Evolutionary conservation across 768 basidiomycete species (phyloP).

Genomic region (Scleroderma bovista): DNA sequence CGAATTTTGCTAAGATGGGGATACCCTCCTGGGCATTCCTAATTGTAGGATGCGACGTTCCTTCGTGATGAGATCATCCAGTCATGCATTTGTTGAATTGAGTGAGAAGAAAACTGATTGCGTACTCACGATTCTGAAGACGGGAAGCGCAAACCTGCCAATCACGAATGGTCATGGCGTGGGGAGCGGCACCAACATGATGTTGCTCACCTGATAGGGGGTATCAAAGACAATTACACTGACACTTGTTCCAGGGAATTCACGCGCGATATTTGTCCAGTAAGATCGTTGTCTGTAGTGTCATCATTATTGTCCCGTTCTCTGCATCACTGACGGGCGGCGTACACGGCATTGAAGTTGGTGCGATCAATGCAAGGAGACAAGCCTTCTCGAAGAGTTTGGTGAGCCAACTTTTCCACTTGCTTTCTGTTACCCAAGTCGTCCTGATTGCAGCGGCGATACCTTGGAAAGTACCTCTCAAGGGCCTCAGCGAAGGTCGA

Average conservation of each 20-base stretch:
- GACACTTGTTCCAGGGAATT: constrained; percentile 55
- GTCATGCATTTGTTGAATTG: constrained; percentile 8
- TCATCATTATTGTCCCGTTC: not conserved
- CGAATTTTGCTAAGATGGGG: constrained; percentile 60
- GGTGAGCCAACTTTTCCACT: constrained; percentile 59
- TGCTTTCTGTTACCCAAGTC: constrained; percentile 61
- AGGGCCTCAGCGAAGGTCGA: constrained; percentile 73
- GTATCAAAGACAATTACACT: constrained; percentile 79
- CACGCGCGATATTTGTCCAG: constrained; percentile 70
- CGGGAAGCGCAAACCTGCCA: constrained; percentile 57
- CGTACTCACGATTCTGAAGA: constrained; percentile 49
- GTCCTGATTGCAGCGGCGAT: constrained; percentile 75
- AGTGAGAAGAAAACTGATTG: constrained; percentile 1
- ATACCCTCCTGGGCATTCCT: constrained; percentile 51
- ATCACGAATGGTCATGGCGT: constrained; percentile 14
- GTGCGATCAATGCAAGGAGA: constrained; percentile 81
- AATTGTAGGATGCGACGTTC: constrained; percentile 74
- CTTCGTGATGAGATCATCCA: constrained; percentile 32
- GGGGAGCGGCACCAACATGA: not conserved
- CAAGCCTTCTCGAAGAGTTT: constrained; percentile 46
- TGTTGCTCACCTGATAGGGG: constrained; percentile 58
- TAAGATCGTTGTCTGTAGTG: constrained; percentile 56
- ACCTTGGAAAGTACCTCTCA: constrained; percentile 51
- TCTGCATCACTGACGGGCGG: constrained; percentile 4
- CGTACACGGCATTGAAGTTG: constrained; percentile 65